A percentile compares a stretch with the other conserved stretches of the same genome.
phyloP scores from a whole-genome alignment of 2,329 filamentous ascomycete species.

The Lachnellula suecica region DNA sequence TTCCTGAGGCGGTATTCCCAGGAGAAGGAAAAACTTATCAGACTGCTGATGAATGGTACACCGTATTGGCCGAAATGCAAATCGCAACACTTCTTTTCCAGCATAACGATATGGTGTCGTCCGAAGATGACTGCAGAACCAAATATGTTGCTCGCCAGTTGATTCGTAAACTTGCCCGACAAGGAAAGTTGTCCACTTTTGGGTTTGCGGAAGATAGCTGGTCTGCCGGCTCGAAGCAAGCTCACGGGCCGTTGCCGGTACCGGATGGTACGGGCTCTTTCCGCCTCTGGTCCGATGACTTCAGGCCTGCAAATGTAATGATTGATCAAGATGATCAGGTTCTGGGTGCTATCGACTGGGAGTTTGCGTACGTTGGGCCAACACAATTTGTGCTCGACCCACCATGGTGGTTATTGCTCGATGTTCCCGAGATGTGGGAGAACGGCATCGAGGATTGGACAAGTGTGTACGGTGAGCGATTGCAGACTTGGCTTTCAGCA shows the following conservation, averaged over 20 bases:
- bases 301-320: constrained; percentile 34
- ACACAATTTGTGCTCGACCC: constrained; percentile 21
- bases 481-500: background rate
- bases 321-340: constrained; percentile 27
- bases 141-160: constrained; percentile 42
- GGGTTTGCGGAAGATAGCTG: constrained; percentile 25
- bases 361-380: background rate
- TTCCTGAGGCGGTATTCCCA: constrained; percentile 6
- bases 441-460: constrained; percentile 17
- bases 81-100: constrained; percentile 40
- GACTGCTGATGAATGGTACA: constrained; percentile 11
- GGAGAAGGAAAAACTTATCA: constrained; percentile 4
- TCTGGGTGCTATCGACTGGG: background rate
- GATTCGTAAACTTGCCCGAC: constrained; percentile 36
- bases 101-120: constrained; percentile 36
- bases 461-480: background rate
- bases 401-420: constrained; percentile 34
- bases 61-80: constrained; percentile 29
- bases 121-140: constrained; percentile 39
- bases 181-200: constrained; percentile 11
- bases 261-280: constrained; percentile 22
- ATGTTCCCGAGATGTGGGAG: constrained; percentile 33
- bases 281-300: constrained; percentile 35
- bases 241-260: background rate
- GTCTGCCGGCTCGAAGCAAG: constrained; percentile 25